phyloP scores from a whole-genome alignment of 495 filamentous ascomycete species.

The Amphirosellinia nigrospora region DNA sequence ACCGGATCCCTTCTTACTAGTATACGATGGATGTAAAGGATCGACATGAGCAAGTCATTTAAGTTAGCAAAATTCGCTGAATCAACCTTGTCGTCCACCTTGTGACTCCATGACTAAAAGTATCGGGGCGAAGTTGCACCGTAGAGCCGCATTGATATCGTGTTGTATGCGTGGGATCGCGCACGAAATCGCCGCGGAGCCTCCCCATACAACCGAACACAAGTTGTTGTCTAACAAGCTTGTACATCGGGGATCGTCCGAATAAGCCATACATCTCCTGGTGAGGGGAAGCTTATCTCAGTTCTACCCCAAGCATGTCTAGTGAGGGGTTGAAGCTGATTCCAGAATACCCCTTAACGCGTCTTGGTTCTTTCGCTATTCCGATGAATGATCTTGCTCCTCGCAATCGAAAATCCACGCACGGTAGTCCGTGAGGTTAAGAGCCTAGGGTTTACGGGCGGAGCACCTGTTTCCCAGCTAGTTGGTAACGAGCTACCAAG shows the following conservation, averaged over 20 bases:
- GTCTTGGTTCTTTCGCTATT: background rate
- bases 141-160: slow-evolving; percentile 4
- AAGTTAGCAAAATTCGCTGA: no score
- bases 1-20: no score
- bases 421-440: background rate
- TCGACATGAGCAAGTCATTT: background rate
- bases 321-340: background rate
- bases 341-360: background rate
- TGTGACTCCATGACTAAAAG: background rate
- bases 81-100: background rate
- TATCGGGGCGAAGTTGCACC: slow-evolving; percentile 2
- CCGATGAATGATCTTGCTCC: background rate
- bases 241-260: background rate
- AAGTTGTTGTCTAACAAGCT: background rate
- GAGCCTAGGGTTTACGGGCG: background rate
- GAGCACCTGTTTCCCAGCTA: background rate
- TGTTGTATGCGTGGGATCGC: background rate
- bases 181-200: background rate
- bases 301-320: background rate
- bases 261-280: background rate
- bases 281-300: slow-evolving; percentile 5
- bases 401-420: no score
- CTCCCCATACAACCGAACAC: background rate
- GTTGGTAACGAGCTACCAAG: slow-evolving; percentile 9
- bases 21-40: no score